Evolutionary conservation across 2,329 filamentous ascomycete species (phyloP).

Genomic region (Bipolaris gigantea): DNA sequence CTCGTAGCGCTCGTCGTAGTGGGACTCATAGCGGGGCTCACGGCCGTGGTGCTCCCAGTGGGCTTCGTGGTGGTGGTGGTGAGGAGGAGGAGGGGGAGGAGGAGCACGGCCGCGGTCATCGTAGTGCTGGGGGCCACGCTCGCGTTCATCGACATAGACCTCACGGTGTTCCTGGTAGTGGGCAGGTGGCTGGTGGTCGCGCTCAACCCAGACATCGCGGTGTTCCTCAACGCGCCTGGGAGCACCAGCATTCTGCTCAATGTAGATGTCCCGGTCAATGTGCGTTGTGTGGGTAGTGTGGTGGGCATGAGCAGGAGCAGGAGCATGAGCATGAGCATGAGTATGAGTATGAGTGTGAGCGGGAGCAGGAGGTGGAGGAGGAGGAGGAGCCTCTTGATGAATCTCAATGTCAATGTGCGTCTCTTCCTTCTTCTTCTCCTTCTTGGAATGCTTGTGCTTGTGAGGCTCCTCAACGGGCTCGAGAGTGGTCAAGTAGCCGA

Average conservation of each 20-base stretch:
- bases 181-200: slow-evolving; percentile 27
- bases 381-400: slow-evolving; percentile 24
- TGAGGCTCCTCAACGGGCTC: slow-evolving; percentile 35
- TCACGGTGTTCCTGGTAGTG: slow-evolving; percentile 33
- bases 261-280: slow-evolving; percentile 34
- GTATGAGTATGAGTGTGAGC: neutral
- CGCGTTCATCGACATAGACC: slow-evolving; percentile 27
- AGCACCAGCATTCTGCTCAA: slow-evolving; percentile 30
- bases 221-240: slow-evolving; percentile 33
- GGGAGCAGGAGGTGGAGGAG: slow-evolving; percentile 3
- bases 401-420: slow-evolving; percentile 39
- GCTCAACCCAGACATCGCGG: slow-evolving; percentile 36
- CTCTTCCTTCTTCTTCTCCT: slow-evolving; percentile 20
- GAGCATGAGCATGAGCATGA: neutral
- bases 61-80: slow-evolving; percentile 15
- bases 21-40: slow-evolving; percentile 18
- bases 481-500: slow-evolving; percentile 40
- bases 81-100: neutral
- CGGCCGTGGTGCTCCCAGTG: slow-evolving; percentile 25
- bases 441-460: slow-evolving; percentile 17
- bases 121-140: slow-evolving; percentile 24
- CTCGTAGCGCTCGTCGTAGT: slow-evolving; percentile 29
- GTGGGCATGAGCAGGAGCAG: neutral
- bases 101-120: slow-evolving; percentile 27
- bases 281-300: slow-evolving; percentile 26